Base-by-base conservation (phyloP, 2,329 filamentous ascomycete species). In the Dactylonectria estremocensis region DNA sequence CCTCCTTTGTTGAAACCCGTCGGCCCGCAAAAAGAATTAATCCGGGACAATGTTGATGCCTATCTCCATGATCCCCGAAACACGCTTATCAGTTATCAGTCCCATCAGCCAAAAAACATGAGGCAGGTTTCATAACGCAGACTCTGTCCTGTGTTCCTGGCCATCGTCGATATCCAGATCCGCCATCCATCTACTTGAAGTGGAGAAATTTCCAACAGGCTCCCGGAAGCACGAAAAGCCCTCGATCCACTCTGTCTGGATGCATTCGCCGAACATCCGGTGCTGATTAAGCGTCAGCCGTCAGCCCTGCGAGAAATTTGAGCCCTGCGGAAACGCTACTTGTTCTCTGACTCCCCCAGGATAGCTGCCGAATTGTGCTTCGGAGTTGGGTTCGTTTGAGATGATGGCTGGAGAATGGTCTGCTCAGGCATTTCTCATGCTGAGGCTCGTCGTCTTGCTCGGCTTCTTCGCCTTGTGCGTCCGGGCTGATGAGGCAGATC, bases 401-500 rank as follows among this genome's bases (percentile, higher is more conserved):
- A 56, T 40, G 16, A 68, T 65, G 66, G 61, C 61, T 28, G 40
- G 33, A 40, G 48, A 59, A 43, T 58, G 35, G 53, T 22, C 31
- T 58, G 52, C 50, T 37, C 63, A 31, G 61, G 50, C 57, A 5
- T 35, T 57, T 48, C 2, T 57, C 35, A 46, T 53, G 28, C 37
- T 31, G 20, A 9, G 46, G 49, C 56, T 9, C 28, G 28, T 37
- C 4, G 50, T 37, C 48, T 9, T 58, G 49, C 7, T 49, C 52
- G 20, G 24, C 40, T 53, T 68, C 40, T 14, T 61, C 16, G 35
- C 18, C 28, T 45, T 50, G 22, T 67, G 35, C 22, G 61, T 45
- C 53, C 58, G 58, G 52, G 69, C 73, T 16, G 62, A 40, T n/a
- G 62, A 40, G 24, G 22, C 68, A 33, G 53, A 68, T 9, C 54